A percentile compares a stretch with the other conserved stretches of the same genome.
Evolutionary conservation across 768 basidiomycete species (phyloP).

Genomic region (Brasilioporus rufonigricans): DNA sequence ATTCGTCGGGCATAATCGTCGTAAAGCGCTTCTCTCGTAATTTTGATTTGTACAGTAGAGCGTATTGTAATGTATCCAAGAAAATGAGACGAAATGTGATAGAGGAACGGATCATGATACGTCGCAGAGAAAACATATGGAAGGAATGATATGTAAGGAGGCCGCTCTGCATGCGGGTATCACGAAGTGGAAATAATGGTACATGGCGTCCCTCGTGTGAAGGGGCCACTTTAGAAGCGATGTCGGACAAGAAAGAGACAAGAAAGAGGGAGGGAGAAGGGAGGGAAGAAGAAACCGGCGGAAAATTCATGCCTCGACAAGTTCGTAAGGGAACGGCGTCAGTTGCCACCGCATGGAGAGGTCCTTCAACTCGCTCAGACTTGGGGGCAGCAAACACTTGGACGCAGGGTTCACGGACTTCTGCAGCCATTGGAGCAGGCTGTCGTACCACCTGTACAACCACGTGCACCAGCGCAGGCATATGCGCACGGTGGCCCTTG

Average conservation of each 20-base stretch:
- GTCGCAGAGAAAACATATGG: conserved; percentile 3
- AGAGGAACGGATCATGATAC: background rate
- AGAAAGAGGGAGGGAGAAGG: background rate
- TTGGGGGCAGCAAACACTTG: background rate
- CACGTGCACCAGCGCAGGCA: conserved; percentile 25
- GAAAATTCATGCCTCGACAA: background rate
- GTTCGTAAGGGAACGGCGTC: background rate
- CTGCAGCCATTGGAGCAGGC: conserved; percentile 5
- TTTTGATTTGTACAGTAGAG: conserved; percentile 16
- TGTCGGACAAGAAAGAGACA: background rate
- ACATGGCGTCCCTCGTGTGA: background rate
- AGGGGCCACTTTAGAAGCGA: background rate
- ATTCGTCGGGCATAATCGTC: background rate
- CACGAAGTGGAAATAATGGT: conserved; percentile 1
- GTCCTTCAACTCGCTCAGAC: conserved; percentile 4
- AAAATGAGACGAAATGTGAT: background rate
- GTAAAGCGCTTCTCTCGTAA: background rate
- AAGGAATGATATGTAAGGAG: background rate
- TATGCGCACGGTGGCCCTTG: conserved; percentile 19
- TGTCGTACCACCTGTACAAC: conserved; percentile 14
- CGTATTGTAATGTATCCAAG: conserved; percentile 14
- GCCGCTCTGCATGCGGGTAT: conserved; percentile 6
- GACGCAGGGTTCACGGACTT: background rate
- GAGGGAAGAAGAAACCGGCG: background rate
- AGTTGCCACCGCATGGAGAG: conserved; percentile 1